Conservation (phyloP, 2,329 filamentous ascomycete genomes). For the Cladophialophora chaetospira region DNA sequence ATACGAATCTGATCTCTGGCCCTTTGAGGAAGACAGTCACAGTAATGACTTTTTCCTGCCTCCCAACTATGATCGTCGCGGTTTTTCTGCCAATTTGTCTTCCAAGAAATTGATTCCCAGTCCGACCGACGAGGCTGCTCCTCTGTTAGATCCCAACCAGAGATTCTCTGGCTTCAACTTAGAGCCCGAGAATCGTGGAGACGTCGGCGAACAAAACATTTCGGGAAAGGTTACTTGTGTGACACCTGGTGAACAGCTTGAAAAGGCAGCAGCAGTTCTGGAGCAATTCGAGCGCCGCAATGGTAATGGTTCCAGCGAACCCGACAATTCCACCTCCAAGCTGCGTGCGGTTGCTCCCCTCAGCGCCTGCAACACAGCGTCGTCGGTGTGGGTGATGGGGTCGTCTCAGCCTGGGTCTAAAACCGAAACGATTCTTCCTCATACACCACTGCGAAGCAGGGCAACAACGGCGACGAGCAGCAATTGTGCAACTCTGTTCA, state of each 20-base stretch:
- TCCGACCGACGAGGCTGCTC: not conserved
- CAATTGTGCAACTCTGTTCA: not conserved
- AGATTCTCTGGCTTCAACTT: too few species aligned
- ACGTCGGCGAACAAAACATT: not conserved
- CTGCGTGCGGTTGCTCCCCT: too few species aligned
- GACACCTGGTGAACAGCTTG: slow-evolving; percentile 1
- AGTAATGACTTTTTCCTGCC: too few species aligned
- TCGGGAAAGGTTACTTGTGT: not conserved
- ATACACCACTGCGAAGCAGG: not conserved
- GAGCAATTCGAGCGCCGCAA: too few species aligned
- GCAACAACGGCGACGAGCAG: not conserved
- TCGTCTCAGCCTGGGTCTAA: too few species aligned
- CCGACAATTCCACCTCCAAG: too few species aligned
- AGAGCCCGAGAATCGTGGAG: not conserved
- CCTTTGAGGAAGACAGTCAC: slow-evolving; percentile 12
- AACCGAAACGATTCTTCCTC: too few species aligned
- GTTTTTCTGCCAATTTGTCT: not conserved
- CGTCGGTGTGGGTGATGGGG: too few species aligned
- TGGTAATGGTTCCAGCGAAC: too few species aligned
- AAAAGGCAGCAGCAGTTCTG: slow-evolving; percentile 8
- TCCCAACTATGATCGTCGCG: not conserved
- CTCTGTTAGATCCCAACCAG: too few species aligned
- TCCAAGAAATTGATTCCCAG: not conserved
- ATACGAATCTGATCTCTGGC: slow-evolving; percentile 17
- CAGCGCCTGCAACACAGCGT: too few species aligned